Base-by-base conservation (phyloP, 1,284 basidiomycete species). In the Golubevia pallescens region DNA sequence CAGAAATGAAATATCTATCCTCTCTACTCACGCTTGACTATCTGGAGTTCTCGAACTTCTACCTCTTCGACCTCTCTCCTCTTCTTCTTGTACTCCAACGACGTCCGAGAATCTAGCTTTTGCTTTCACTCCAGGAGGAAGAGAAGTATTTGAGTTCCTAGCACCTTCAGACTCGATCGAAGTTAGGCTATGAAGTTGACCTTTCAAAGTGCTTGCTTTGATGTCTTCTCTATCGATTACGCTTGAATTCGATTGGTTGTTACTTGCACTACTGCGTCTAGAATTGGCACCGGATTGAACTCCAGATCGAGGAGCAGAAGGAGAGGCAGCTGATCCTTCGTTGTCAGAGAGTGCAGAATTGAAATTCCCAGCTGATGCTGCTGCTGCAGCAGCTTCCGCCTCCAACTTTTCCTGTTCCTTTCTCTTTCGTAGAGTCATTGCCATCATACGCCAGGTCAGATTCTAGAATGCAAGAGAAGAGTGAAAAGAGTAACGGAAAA, bases 371-470 rank as follows among this genome's bases (percentile, higher is more conserved):
- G n/a, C n/a, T 14, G 3, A 5, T 19, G 21, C n/a, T 8, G 16
- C 3, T 5, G 51, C 57, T 0, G 57, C 62, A 23, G 24, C 54
- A 24, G 59, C 63, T 1, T 57, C 67, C 7, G 64, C 65, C 20
- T 77, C 71, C 3, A 61, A 62, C 1, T 65, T 63, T 54, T 80
- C 78, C 57, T 75, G 69, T 53, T 78, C 77, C 59, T 72, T 75
- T 71, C 78, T 80, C 65, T 80, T 83, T 32, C 81, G 79, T 48
- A 84, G 63, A 10, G 77, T 84, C 69, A 84, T 73, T 20, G 81
- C 81, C 81, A 84, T 84, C 72, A 84, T 81, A 42, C 81, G 68
- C 81, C 81, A 84, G 0, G 81, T 84, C 16, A 84, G 57, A 54
- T 84, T 84, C 67, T 67, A 21, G 14, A 24, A 38, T 38, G 34